Conservation (phyloP, 2,329 filamentous ascomycete genomes). For the Piedraia hortae region DNA sequence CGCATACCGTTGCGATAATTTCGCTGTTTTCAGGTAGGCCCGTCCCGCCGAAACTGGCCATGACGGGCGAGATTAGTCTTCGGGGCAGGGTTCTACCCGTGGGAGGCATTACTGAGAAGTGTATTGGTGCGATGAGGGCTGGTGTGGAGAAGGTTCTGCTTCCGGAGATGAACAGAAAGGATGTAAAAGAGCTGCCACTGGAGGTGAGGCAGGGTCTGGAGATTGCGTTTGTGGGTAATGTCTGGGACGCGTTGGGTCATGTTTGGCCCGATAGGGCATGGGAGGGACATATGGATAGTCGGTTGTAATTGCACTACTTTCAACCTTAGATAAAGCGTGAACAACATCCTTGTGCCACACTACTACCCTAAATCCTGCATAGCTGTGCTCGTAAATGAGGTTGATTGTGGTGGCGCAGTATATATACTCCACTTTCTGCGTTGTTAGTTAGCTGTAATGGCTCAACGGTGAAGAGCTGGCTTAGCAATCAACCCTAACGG, state of each 20-base stretch:
- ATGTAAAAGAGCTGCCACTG: conserved; percentile 65
- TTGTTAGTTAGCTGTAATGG: conserved; percentile 13
- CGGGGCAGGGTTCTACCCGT: conserved; percentile 79
- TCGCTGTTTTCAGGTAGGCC: conserved; percentile 65
- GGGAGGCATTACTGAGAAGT: conserved; percentile 93
- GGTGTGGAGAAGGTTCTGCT: conserved; percentile 85
- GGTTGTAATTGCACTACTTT: too few species aligned
- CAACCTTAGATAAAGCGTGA: too few species aligned
- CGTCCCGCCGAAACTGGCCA: conserved; percentile 76
- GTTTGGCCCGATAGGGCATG: conserved; percentile 82
- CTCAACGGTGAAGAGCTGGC: conserved; percentile 8
- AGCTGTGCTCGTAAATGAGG: too few species aligned
- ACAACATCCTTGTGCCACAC: too few species aligned
- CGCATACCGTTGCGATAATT: conserved; percentile 79
- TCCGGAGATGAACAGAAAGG: conserved; percentile 70
- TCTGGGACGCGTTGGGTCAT: conserved; percentile 75
- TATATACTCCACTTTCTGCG: too few species aligned
- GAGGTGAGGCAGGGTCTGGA: conserved; percentile 71
- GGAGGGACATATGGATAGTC: conserved; percentile 59
- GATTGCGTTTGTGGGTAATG: conserved; percentile 71
- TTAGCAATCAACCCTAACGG: conserved; percentile 5
- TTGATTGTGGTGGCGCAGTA: too few species aligned
- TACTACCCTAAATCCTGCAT: too few species aligned
- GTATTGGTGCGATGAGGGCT: conserved; percentile 77
- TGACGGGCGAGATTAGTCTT: conserved; percentile 63